Evolutionary conservation across 177 flowering plant genomes (phyloP).

Genomic region (Viscum album): DNA sequence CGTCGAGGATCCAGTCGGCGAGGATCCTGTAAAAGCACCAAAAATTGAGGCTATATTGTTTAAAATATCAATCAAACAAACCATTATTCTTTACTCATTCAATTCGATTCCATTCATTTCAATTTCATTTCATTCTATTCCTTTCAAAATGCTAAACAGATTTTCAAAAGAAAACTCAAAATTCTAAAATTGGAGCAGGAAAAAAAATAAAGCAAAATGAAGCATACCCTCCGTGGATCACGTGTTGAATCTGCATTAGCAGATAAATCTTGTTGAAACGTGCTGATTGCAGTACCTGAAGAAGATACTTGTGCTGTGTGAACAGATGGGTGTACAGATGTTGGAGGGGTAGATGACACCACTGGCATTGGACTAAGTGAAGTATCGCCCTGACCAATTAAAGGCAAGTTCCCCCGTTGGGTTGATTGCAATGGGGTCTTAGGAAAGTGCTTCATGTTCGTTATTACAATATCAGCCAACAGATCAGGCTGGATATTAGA

Average conservation of each 20-base stretch:
- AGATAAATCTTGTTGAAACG: constrained; percentile 28
- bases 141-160: no score
- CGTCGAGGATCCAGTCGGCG: constrained; percentile 95
- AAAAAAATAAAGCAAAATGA: no score
- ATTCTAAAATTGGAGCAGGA: no score
- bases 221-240: constrained; percentile 80
- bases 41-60: constrained; percentile 5
- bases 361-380: constrained; percentile 24
- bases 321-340: constrained; percentile 25
- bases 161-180: no score
- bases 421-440: constrained; percentile 45
- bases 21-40: constrained; percentile 62
- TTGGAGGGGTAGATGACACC: constrained; percentile 24
- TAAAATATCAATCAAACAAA: not conserved
- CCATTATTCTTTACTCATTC: no score
- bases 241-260: constrained; percentile 57
- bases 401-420: constrained; percentile 30
- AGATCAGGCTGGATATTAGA: constrained; percentile 82
- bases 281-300: constrained; percentile 20
- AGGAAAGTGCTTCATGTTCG: constrained; percentile 90
- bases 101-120: no score
- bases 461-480: constrained; percentile 91
- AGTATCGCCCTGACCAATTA: constrained; percentile 21
- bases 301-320: constrained; percentile 30
- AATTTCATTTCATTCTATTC: no score